A percentile compares a stretch with the other conserved stretches of the same genome.
Evolutionary conservation across 2,329 filamentous ascomycete genomes (phyloP).

Genomic region (Aureobasidium melanogenum): DNA sequence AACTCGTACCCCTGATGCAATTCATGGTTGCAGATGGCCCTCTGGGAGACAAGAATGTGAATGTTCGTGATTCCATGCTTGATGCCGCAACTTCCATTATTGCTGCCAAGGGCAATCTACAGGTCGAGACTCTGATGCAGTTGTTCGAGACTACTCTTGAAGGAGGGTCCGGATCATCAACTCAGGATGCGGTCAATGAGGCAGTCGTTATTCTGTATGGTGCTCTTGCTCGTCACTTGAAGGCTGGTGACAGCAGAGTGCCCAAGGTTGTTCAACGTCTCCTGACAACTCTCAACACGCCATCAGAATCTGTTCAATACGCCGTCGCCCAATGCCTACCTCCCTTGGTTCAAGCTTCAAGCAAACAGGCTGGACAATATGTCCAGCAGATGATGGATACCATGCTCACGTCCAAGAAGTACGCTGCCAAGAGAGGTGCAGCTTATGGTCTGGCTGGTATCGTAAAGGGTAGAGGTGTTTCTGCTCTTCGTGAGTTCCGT

Average conservation of each 20-base stretch:
- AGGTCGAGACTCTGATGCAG: conserved; percentile 85
- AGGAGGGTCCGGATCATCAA: conserved; percentile 68
- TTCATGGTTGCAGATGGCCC: conserved; percentile 83
- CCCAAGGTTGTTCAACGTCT: conserved; percentile 81
- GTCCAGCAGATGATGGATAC: conserved; percentile 72
- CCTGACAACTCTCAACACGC: conserved; percentile 79
- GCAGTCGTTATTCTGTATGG: conserved; percentile 97
- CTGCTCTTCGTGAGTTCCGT: conserved; percentile 71
- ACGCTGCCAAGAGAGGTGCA: conserved; percentile 84
- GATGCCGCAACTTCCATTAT: conserved; percentile 79
- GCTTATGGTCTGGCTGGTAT: conserved; percentile 92
- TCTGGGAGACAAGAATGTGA: conserved; percentile 69
- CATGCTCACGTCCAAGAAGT: conserved; percentile 79
- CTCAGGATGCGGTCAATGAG: conserved; percentile 86
- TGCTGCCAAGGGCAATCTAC: conserved; percentile 66
- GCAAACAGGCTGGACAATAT: conserved; percentile 69
- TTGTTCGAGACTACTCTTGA: conserved; percentile 86
- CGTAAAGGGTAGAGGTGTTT: conserved; percentile 78
- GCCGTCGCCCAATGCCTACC: conserved; percentile 91
- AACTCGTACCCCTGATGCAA: conserved; percentile 68
- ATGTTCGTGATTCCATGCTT: conserved; percentile 82
- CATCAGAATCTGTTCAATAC: conserved; percentile 93
- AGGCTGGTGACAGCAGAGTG: conserved; percentile 75
- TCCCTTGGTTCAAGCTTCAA: conserved; percentile 74
- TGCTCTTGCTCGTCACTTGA: conserved; percentile 79